A percentile compares a stretch with the other conserved stretches of the same genome.
Conservation (phyloP, 805 yeast species). For the Saturnispora mendoncae region DNA sequence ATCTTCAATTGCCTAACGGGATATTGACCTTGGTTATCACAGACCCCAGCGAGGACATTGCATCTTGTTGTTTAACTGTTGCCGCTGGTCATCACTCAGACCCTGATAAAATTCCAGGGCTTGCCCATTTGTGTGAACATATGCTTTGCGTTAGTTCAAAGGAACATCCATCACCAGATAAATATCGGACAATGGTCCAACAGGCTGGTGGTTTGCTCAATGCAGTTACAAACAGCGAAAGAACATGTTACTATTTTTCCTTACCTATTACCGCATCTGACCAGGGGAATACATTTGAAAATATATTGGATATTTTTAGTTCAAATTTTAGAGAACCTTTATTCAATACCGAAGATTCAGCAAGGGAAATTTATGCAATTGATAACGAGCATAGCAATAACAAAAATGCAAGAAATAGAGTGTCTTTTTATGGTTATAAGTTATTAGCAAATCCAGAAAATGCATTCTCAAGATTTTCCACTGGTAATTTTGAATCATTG, state of each 20-base stretch:
- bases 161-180: constrained; percentile 39
- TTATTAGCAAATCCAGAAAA: constrained; percentile 38
- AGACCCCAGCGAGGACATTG: constrained; percentile 57
- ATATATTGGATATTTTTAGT: constrained; percentile 41
- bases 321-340: constrained; percentile 43
- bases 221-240: constrained; percentile 64
- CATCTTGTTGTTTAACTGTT: constrained; percentile 66
- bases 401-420: constrained; percentile 33
- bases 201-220: constrained; percentile 50
- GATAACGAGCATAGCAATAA: constrained; percentile 63
- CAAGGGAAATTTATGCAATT: constrained; percentile 49
- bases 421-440: constrained; percentile 51
- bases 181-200: constrained; percentile 36
- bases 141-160: constrained; percentile 51
- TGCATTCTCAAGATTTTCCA: constrained; percentile 54
- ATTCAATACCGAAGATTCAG: constrained; percentile 35
- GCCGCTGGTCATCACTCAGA: constrained; percentile 78
- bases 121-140: constrained; percentile 90
- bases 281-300: constrained; percentile 33
- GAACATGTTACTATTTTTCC: constrained; percentile 56
- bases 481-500: constrained; percentile 54
- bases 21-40: constrained; percentile 60
- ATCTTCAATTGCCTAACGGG: constrained; percentile 57
- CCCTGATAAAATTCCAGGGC: constrained; percentile 59
- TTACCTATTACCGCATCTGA: constrained; percentile 34